Evolutionary conservation across 768 basidiomycete species (phyloP).

Genomic region (Naganishia vishniacii): DNA sequence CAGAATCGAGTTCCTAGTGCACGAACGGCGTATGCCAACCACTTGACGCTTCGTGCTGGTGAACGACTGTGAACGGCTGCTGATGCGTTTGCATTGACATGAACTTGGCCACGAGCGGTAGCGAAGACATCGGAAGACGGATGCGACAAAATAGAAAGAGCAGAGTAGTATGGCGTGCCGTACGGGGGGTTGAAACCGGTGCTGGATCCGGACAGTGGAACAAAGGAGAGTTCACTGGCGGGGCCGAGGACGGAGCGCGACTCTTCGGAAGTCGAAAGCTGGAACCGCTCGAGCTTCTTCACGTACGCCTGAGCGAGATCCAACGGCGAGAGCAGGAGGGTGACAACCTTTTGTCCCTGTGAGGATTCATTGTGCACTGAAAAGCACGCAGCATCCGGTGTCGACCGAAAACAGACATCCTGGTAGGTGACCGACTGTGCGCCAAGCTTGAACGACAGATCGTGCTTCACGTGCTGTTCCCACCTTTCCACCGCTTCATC

Average conservation of each 20-base stretch:
- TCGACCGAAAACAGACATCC: slow-evolving; percentile 36
- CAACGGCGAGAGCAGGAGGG: slow-evolving; percentile 37
- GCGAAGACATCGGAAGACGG: slow-evolving; percentile 30
- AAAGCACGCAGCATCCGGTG: background rate
- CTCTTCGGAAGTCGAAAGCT: background rate
- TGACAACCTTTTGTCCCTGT: slow-evolving; percentile 17
- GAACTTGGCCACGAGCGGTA: slow-evolving; percentile 23
- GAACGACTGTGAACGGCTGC: background rate
- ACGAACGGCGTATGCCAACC: slow-evolving; percentile 80
- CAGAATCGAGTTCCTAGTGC: slow-evolving; percentile 75
- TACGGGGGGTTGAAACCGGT: background rate
- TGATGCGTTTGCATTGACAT: background rate
- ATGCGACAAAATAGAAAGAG: slow-evolving; percentile 8
- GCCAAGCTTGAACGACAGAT: slow-evolving; percentile 34
- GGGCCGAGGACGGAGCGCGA: background rate
- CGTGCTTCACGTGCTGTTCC: slow-evolving; percentile 39
- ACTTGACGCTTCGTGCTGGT: slow-evolving; percentile 61
- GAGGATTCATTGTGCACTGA: background rate
- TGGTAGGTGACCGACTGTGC: slow-evolving; percentile 34
- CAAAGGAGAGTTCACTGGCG: slow-evolving; percentile 9
- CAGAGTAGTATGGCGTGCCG: slow-evolving; percentile 10
- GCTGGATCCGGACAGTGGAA: background rate
- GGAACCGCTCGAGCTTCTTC: background rate
- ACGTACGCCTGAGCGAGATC: slow-evolving; percentile 9
- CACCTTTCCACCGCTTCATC: slow-evolving; percentile 32